These are phyloP conservation scores for Pharus latifolius DNA, from an alignment of 176 grass and related monocot genomes.

Conservation along the genomic window DNA sequence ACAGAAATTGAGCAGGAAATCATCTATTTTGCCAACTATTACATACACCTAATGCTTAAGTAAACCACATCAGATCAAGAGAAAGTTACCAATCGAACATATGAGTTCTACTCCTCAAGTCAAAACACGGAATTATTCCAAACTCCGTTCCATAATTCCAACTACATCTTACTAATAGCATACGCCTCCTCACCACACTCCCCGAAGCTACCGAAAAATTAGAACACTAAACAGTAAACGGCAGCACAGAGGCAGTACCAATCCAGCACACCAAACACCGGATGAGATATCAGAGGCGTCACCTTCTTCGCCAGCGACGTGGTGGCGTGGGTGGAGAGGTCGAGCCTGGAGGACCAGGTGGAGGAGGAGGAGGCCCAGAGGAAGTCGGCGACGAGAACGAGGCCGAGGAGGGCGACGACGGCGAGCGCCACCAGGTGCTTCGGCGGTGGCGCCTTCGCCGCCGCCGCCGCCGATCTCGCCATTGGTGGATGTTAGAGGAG, in stretches of 20 bases:
- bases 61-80: not conserved
- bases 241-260: not conserved
- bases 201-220: not conserved
- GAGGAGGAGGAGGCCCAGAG: slow-evolving; percentile 62
- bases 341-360: slow-evolving; percentile 41
- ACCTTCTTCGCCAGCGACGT: slow-evolving; percentile 15
- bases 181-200: not conserved
- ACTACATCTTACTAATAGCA: slow-evolving; percentile 12
- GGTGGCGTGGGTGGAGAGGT: slow-evolving; percentile 2
- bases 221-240: not conserved
- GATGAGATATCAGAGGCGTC: not conserved
- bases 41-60: not conserved
- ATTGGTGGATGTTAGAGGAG: slow-evolving; percentile 24
- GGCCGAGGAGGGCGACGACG: slow-evolving; percentile 44
- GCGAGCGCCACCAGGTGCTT: slow-evolving; percentile 50
- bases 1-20: not conserved
- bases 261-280: not conserved
- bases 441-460: slow-evolving; percentile 22
- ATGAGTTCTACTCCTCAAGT: not conserved
- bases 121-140: not conserved
- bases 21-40: not conserved
- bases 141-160: not conserved
- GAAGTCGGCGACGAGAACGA: slow-evolving; percentile 67
- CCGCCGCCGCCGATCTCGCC: slow-evolving; percentile 37
- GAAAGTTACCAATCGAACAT: not conserved